phyloP scores from a whole-genome alignment of 2,329 filamentous ascomycete species.

The Colletotrichum gloeosporioides region DNA sequence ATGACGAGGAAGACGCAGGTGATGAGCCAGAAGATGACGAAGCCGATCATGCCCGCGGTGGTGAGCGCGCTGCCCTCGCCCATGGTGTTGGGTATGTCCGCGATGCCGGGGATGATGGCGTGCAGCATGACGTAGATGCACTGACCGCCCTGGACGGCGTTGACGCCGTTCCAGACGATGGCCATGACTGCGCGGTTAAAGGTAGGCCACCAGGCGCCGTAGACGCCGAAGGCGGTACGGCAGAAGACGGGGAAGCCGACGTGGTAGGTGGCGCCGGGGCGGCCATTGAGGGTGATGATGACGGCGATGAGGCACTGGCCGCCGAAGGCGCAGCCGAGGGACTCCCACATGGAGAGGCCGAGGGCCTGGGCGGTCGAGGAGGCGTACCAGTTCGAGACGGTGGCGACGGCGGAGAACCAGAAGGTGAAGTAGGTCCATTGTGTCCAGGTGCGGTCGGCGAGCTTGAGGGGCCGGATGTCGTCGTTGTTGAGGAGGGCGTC shows the following conservation, averaged over 20 bases:
- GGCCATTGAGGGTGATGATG: slow-evolving; percentile 46
- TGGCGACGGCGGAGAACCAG: slow-evolving; percentile 46
- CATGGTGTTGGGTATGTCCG: slow-evolving; percentile 43
- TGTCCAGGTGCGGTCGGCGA: slow-evolving; percentile 45
- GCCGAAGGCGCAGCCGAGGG: slow-evolving; percentile 42
- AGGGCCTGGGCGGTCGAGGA: slow-evolving; percentile 42
- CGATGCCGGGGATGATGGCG: slow-evolving; percentile 45
- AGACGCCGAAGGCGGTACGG: slow-evolving; percentile 47
- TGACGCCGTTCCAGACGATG: slow-evolving; percentile 51
- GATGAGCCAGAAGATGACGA: slow-evolving; percentile 44
- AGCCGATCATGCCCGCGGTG: slow-evolving; percentile 46
- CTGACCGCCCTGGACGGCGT: slow-evolving; percentile 38
- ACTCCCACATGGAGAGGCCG: slow-evolving; percentile 56
- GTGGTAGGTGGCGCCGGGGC: slow-evolving; percentile 47
- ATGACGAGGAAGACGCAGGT: slow-evolving; percentile 43
- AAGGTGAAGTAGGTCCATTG: slow-evolving; percentile 44
- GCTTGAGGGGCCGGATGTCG: slow-evolving; percentile 42
- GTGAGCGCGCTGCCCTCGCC: slow-evolving; percentile 42
- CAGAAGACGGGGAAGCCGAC: slow-evolving; percentile 46
- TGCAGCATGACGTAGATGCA: slow-evolving; percentile 40
- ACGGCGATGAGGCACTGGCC: slow-evolving; percentile 46
- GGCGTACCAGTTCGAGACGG: slow-evolving; percentile 43
- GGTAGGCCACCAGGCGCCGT: slow-evolving; percentile 48
- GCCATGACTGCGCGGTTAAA: slow-evolving; percentile 49
- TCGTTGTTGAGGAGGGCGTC: slow-evolving; percentile 43